Evolutionary conservation across 768 basidiomycete genomes (phyloP).

Genomic region (Termitomyces heimii): DNA sequence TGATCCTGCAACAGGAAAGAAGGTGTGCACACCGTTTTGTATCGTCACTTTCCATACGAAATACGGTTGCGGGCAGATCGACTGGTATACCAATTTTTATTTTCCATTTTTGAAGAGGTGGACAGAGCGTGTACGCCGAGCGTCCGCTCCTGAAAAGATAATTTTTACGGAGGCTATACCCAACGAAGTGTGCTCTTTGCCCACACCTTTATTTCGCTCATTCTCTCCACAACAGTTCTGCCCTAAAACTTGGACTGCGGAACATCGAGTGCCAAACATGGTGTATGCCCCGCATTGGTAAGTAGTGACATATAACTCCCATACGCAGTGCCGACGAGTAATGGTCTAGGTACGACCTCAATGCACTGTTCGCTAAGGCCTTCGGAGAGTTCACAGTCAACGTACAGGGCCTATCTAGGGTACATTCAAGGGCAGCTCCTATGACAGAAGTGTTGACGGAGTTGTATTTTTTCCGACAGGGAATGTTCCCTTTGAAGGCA

Average conservation of each 20-base stretch:
- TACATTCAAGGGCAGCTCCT: constrained; percentile 25
- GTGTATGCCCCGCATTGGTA: constrained; percentile 36
- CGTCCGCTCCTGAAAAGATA: constrained; percentile 47
- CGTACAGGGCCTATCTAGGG: constrained; percentile 87
- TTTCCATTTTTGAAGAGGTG: constrained; percentile 71
- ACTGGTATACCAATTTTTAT: constrained; percentile 87
- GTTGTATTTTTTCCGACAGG: constrained; percentile 36
- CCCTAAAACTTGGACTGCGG: constrained; percentile 67
- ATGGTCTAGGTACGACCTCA: constrained; percentile 78
- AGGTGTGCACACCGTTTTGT: constrained; percentile 31
- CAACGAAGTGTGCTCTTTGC: constrained; percentile 62
- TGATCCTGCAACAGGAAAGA: constrained; percentile 56
- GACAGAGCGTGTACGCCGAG: constrained; percentile 50
- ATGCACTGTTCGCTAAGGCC: constrained; percentile 78
- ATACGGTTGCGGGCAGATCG: constrained; percentile 38
- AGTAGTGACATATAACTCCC: neutral
- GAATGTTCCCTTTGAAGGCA: constrained; percentile 74
- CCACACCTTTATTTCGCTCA: neutral
- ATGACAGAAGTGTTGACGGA: neutral
- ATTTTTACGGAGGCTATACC: constrained; percentile 85
- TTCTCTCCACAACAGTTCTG: constrained; percentile 54
- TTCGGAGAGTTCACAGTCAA: constrained; percentile 87
- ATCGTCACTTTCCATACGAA: neutral
- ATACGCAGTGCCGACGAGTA: neutral
- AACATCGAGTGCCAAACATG: constrained; percentile 42